phyloP scores from a whole-genome alignment of 495 filamentous ascomycete species.

The Viridothelium virens region DNA sequence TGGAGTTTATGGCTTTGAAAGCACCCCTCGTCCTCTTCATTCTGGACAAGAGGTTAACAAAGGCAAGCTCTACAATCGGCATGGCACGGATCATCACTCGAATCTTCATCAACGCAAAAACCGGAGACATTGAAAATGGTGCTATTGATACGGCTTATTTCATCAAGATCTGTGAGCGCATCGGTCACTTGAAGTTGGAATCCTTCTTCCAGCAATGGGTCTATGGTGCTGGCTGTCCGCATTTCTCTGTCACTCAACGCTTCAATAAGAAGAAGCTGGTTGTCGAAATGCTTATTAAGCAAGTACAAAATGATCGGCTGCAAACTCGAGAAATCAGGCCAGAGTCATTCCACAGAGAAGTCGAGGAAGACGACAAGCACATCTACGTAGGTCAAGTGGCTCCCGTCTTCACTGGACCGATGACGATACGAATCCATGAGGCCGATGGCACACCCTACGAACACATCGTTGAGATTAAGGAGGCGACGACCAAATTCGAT shows the following conservation, averaged over 20 bases:
- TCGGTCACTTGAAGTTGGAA: conserved; percentile 76
- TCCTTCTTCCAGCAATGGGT: conserved; percentile 92
- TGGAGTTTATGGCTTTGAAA: conserved; percentile 87
- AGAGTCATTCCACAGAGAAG: conserved; percentile 69
- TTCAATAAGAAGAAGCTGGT: conserved; percentile 98
- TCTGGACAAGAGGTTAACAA: conserved; percentile 79
- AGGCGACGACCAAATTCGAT: conserved; percentile 70
- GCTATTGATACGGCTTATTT: conserved; percentile 68
- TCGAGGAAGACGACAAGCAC: conserved; percentile 64
- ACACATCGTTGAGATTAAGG: conserved; percentile 92
- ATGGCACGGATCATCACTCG: conserved; percentile 76
- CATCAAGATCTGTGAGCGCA: conserved; percentile 72
- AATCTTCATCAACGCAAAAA: conserved; percentile 73
- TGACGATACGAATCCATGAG: conserved; percentile 97
- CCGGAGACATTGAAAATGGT: conserved; percentile 63
- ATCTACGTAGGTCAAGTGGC: conserved; percentile 64
- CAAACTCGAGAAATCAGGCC: conserved; percentile 50
- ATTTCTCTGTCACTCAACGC: conserved; percentile 70
- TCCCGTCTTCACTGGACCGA: conserved; percentile 81
- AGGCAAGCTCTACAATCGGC: conserved; percentile 73
- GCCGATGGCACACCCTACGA: conserved; percentile 98
- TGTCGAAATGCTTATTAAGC: conserved; percentile 84
- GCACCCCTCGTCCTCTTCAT: conserved; percentile 88
- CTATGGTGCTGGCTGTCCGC: conserved; percentile 74
- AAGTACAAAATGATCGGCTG: conserved; percentile 57